phyloP scores from a whole-genome alignment of 78 protist species.

The Cavenderia fasciculata region DNA sequence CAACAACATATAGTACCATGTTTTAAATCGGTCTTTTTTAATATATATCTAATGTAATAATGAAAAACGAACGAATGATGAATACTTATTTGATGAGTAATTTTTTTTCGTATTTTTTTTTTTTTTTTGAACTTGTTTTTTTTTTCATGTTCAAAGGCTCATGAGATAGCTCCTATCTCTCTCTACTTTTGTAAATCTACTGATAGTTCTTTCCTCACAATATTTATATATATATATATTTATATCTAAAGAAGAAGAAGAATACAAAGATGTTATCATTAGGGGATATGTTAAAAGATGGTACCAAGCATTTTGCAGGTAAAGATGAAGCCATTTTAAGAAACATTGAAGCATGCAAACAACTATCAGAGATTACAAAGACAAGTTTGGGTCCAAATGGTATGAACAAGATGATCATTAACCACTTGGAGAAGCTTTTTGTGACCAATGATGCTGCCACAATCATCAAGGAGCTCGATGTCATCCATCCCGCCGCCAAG shows the following conservation, averaged over 20 bases:
- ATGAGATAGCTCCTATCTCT: neutral
- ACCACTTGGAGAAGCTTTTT: constrained; percentile 98
- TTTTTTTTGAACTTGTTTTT: neutral
- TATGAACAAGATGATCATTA: constrained; percentile 98
- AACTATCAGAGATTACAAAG: constrained; percentile 91
- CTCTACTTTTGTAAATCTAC: neutral
- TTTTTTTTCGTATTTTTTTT: neutral
- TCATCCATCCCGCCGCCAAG: constrained; percentile 99
- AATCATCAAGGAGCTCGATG: constrained; percentile 96
- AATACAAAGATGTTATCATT: constrained; percentile 38
- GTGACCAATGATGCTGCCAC: constrained; percentile 99
- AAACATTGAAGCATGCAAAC: constrained; percentile 97
- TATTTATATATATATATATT: neutral
- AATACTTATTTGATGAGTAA: too few species aligned
- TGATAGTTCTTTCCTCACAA: neutral
- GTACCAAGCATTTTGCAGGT: constrained; percentile 87
- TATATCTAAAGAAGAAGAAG: neutral
- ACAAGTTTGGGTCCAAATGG: constrained; percentile 99
- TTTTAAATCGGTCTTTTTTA: neutral
- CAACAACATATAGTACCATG: constrained; percentile 93
- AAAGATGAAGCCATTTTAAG: constrained; percentile 96
- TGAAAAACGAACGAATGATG: neutral
- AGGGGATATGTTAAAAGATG: constrained; percentile 86
- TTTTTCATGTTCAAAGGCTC: neutral
- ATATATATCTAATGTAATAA: neutral